These are phyloP conservation scores for Naematelia aurantialba DNA, from an alignment of 768 basidiomycete species.

Conservation along the genomic window DNA sequence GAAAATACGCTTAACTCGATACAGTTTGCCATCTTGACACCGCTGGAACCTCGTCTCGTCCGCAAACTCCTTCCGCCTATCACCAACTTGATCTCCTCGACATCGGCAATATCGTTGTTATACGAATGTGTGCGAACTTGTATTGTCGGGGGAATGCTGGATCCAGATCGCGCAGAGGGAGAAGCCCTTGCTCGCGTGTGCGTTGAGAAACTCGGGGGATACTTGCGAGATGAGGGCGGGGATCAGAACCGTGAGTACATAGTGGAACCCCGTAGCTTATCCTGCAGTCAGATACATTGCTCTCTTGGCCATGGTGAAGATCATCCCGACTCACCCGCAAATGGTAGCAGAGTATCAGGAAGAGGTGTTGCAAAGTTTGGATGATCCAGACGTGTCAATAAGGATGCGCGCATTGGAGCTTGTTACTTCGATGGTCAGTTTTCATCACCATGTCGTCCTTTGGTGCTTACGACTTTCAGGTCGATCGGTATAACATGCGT, in stretches of 20 bases:
- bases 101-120: conserved; percentile 87
- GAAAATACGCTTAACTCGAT: conserved; percentile 6
- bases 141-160: conserved; percentile 94
- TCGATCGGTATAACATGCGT: conserved; percentile 76
- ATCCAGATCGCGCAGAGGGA: conserved; percentile 59
- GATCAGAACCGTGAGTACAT: conserved; percentile 80
- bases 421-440: conserved; percentile 80
- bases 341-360: conserved; percentile 88
- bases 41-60: conserved; percentile 86
- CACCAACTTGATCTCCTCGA: conserved; percentile 90
- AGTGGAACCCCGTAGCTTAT: conserved; percentile 1
- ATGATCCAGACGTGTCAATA: conserved; percentile 91
- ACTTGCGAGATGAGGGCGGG: conserved; percentile 68
- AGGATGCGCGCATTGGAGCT: conserved; percentile 93
- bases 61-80: conserved; percentile 91
- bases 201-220: conserved; percentile 86
- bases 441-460: not conserved
- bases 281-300: conserved; percentile 90
- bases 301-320: conserved; percentile 88
- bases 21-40: conserved; percentile 88
- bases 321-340: conserved; percentile 85
- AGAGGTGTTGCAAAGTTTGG: conserved; percentile 80
- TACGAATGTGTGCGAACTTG: conserved; percentile 99
- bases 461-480: conserved; percentile 55
- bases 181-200: conserved; percentile 77